Conservation (phyloP, 139 green algal species). For the Eudorina sp. region DNA sequence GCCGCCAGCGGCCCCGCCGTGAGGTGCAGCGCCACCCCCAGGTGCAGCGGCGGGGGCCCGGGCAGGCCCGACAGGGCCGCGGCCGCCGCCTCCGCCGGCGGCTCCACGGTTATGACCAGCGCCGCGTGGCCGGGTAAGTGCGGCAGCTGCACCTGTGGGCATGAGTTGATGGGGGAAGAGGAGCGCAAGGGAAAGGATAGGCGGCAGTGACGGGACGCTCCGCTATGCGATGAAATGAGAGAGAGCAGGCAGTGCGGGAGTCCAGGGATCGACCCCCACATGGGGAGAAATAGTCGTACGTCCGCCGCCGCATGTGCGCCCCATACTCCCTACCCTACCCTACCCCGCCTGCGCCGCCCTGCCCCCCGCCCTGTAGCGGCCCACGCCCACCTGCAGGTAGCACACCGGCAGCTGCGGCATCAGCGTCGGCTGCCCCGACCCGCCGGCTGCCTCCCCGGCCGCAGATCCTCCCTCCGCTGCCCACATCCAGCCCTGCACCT, state of each 20-base stretch:
- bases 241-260: too few relatives aligned
- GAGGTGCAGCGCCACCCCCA: neutral
- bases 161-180: neutral
- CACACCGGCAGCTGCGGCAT: neutral
- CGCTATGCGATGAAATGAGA: too few relatives aligned
- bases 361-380: neutral
- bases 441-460: neutral
- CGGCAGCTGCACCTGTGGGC: neutral
- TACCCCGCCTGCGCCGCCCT: too few relatives aligned
- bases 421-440: neutral
- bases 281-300: too few relatives aligned
- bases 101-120: neutral
- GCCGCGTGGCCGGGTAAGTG: neutral
- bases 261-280: too few relatives aligned
- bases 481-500: slow-evolving; percentile 11
- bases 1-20: neutral
- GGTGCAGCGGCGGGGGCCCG: neutral
- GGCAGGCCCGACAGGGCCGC: neutral
- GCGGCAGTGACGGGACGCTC: too few relatives aligned
- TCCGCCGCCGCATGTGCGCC: too few relatives aligned
- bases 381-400: neutral
- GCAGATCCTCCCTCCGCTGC: neutral
- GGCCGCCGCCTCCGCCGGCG: neutral
- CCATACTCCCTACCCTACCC: too few relatives aligned
- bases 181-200: neutral